These are phyloP conservation scores for Lepiota venenata DNA, from an alignment of 768 basidiomycete species.

Conservation along the genomic window DNA sequence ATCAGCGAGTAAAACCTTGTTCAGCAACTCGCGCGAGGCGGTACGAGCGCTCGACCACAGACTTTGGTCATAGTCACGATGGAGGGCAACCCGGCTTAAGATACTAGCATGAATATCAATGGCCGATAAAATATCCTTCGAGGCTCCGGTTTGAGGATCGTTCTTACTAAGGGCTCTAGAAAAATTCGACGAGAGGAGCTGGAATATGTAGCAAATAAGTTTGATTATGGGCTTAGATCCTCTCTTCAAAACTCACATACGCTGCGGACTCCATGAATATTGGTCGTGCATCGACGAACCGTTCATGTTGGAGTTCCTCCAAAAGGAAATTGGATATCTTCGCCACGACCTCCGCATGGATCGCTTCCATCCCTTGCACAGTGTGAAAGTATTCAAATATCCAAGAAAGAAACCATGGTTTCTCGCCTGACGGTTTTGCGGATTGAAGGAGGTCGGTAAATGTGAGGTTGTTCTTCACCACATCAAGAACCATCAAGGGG, in stretches of 20 bases:
- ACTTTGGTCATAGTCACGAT: conserved; percentile 25
- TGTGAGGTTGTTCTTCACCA: conserved; percentile 74
- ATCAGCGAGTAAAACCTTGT: conserved; percentile 27
- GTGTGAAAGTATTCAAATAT: conserved; percentile 60
- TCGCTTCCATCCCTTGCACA: conserved; percentile 37
- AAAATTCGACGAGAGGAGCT: conserved; percentile 32
- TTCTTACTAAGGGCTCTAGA: conserved; percentile 20
- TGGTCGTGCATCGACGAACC: conserved; percentile 59
- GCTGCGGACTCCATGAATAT: conserved; percentile 56
- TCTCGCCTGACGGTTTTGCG: conserved; percentile 21
- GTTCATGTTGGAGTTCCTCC: conserved; percentile 78
- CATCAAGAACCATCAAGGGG: conserved; percentile 76
- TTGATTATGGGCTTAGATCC: too few relatives aligned
- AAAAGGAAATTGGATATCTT: conserved; percentile 72
- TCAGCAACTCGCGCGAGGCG: conserved; percentile 32
- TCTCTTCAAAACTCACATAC: conserved; percentile 44
- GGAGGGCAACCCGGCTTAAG: conserved; percentile 36
- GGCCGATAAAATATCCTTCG: conserved; percentile 23
- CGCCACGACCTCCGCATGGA: conserved; percentile 67
- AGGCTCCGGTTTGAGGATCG: conserved; percentile 16
- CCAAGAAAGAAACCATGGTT: conserved; percentile 58
- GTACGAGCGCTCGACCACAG: conserved; percentile 33
- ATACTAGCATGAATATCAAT: conserved; percentile 37
- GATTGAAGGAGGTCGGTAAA: conserved; percentile 43
- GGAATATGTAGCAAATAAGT: conserved; percentile 5